Percentiles rank a stretch among this genome's conserved stretches.
Evolutionary conservation across 2,329 filamentous ascomycete species (phyloP).

Genomic region (Ascochyta rabiei): DNA sequence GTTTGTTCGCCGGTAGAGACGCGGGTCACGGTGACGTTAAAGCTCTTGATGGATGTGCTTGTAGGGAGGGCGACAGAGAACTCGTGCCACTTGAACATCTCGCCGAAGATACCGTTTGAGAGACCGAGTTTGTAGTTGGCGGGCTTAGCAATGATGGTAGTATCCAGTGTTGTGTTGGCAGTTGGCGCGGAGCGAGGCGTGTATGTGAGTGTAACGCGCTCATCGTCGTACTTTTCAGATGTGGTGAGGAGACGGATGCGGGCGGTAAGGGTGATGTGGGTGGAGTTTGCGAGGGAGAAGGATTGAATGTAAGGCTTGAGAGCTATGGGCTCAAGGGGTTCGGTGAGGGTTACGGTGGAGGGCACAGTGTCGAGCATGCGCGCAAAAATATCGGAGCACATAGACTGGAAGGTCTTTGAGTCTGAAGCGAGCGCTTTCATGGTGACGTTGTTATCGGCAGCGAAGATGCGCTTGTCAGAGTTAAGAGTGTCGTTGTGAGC

Average conservation of each 20-base stretch:
- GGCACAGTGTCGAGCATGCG: conserved; percentile 33
- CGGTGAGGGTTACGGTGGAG: conserved; percentile 22
- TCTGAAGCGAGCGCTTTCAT: conserved; percentile 35
- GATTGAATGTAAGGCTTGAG: conserved; percentile 27
- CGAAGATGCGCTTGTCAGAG: conserved; percentile 43
- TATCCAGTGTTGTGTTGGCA: conserved; percentile 5
- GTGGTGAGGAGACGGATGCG: conserved; percentile 25
- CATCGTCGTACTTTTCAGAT: background rate
- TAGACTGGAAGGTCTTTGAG: conserved; percentile 22
- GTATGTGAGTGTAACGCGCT: conserved; percentile 7
- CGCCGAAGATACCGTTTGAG: conserved; percentile 7
- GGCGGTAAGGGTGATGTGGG: conserved; percentile 20
- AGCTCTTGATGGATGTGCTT: conserved; percentile 6
- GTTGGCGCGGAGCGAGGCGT: background rate
- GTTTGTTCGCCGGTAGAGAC: conserved; percentile 4
- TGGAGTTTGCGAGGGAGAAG: conserved; percentile 17
- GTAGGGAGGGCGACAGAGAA: conserved; percentile 5
- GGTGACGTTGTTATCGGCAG: conserved; percentile 38
- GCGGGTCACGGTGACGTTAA: conserved; percentile 5
- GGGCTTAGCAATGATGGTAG: conserved; percentile 1
- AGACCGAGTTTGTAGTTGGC: background rate
- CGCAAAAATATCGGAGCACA: conserved; percentile 26
- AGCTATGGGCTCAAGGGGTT: conserved; percentile 23
- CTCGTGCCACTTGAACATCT: conserved; percentile 13
- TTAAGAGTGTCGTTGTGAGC: conserved; percentile 37